These are phyloP conservation scores for Scheffersomyces lignosus DNA, from an alignment of 805 yeast species.

Conservation along the genomic window DNA sequence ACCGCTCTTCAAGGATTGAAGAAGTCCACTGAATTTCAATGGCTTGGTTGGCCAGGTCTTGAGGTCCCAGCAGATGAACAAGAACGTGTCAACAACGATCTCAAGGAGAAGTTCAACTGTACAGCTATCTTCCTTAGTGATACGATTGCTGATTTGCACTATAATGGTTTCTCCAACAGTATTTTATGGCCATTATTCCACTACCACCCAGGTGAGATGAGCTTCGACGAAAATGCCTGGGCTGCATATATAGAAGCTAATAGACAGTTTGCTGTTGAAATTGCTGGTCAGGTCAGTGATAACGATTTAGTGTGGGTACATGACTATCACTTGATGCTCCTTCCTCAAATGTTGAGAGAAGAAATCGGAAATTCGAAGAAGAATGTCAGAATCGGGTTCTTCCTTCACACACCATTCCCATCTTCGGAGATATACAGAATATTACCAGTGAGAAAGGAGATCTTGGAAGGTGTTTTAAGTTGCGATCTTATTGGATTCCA, in stretches of 20 bases:
- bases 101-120: constrained; percentile 78
- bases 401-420: constrained; percentile 97
- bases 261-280: constrained; percentile 70
- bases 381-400: constrained; percentile 83
- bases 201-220: constrained; percentile 99
- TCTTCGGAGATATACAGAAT: constrained; percentile 94
- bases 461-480: constrained; percentile 84
- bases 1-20: constrained; percentile 93
- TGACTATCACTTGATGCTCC: constrained; percentile 93
- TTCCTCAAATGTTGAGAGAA: constrained; percentile 83
- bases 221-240: constrained; percentile 97
- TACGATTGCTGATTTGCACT: constrained; percentile 91
- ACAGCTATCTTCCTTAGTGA: constrained; percentile 87
- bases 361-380: constrained; percentile 48
- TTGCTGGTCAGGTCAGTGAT: constrained; percentile 69
- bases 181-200: constrained; percentile 98
- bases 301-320: constrained; percentile 96
- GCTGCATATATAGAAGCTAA: constrained; percentile 96
- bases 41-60: constrained; percentile 97
- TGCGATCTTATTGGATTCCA: constrained; percentile 97
- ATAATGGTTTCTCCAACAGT: constrained; percentile 93
- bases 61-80: constrained; percentile 81
- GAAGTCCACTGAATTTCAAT: constrained; percentile 79
- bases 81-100: constrained; percentile 63
- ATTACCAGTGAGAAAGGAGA: constrained; percentile 91